phyloP scores from a whole-genome alignment of 1,284 basidiomycete genomes.

The Ceratobasidium sp. region DNA sequence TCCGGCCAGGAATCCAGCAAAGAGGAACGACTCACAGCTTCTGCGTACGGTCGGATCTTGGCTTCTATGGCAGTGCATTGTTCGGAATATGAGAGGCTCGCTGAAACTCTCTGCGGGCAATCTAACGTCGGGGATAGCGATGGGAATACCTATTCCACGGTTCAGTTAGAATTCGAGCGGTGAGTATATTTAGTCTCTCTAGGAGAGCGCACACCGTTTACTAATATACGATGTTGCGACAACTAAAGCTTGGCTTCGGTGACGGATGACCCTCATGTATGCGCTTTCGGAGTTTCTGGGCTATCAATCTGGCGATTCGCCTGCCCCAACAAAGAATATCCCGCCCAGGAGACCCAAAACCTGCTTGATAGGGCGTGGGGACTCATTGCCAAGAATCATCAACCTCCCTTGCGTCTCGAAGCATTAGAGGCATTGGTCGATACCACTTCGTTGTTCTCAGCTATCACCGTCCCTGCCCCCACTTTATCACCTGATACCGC shows the following conservation, averaged over 20 bases:
- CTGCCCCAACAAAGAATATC: neutral
- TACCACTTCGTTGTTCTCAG: neutral
- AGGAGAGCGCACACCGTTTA: neutral
- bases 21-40: neutral
- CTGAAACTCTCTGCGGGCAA: neutral
- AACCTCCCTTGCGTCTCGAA: neutral
- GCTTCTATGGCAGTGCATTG: conserved; percentile 24
- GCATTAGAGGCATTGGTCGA: conserved; percentile 8
- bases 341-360: neutral
- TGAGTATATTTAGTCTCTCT: neutral
- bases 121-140: neutral
- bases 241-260: neutral
- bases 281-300: conserved; percentile 11
- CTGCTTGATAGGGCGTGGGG: neutral
- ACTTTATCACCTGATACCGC: neutral
- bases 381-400: neutral
- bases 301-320: neutral
- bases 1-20: too few species aligned
- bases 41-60: conserved; percentile 21
- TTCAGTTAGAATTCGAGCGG: neutral
- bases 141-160: neutral
- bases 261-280: neutral
- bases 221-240: neutral
- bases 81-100: neutral
- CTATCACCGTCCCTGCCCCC: neutral